Base-by-base conservation (phyloP, 495 filamentous ascomycete genomes). In the Penicillium salamii region DNA sequence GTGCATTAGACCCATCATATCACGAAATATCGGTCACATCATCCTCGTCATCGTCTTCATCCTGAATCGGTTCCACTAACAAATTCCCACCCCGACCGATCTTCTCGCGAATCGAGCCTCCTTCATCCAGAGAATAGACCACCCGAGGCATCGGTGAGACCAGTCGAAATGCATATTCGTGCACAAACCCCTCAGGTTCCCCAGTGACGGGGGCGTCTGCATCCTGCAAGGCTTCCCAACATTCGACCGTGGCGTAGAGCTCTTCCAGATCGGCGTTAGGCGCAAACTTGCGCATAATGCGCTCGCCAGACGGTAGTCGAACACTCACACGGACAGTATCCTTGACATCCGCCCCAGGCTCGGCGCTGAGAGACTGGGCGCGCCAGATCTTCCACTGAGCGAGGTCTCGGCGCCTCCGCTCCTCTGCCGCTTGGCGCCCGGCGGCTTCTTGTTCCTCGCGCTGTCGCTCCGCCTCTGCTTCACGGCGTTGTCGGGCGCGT, bases 201-300 rank as follows among this genome's bases (percentile, higher is more conserved):
- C 66, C 53, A 0, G 65, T 55, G 17, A 64, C 52, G 7, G 50
- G 42, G 18, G 31, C 37, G n/a, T 54, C 58, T 18, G 56, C 65
- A 36, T 67, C 53, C 18, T 63, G 39, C 19, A 91, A 52, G 0
- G 84, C 49, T 43, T 90, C 85, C 63, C 92, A 85, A 67, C 93
- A 97, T 60, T 97, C 95, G 2, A 97, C 91, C 68, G 95, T 96
- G 1, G 92, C 95, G 68, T 98, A 97, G 0, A 98, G 68, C 58
- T 96, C 91, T 62, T 98, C 93, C 21, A 97, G 69, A 1, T 74
- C 72, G 1, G 85, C 80, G 2, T 80, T 71, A 3, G 75, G 70
- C 1, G 71, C 56, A 57, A 98, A 97, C 40, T 74, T 78, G 24
- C 92, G 80, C 49, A 92, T 80, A 2, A 96, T 77, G 1, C 91